Conservation (phyloP, 345 rosid genomes). For the Murraya koenigii region DNA sequence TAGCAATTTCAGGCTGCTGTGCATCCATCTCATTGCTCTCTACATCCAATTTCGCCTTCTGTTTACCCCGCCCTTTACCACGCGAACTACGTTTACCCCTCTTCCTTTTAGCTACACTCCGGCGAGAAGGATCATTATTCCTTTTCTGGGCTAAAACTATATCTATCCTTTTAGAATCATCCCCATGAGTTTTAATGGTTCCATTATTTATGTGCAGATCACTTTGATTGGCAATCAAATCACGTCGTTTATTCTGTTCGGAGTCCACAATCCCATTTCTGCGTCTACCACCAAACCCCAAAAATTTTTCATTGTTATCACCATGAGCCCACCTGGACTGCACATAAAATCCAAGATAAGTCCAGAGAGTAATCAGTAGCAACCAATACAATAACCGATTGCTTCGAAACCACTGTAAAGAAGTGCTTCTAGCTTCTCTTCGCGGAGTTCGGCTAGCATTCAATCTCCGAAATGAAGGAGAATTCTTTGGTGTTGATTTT, state of each 20-base stretch:
- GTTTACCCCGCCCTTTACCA: conserved; percentile 41
- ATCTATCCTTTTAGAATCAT: conserved; percentile 42
- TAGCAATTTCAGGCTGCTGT: conserved; percentile 62
- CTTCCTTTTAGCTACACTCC: conserved; percentile 37
- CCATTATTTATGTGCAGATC: conserved; percentile 37
- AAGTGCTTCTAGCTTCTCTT: conserved; percentile 63
- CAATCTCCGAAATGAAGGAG: conserved; percentile 63
- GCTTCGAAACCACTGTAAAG: conserved; percentile 72
- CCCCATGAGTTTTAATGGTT: conserved; percentile 32
- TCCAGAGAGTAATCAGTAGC: conserved; percentile 93
- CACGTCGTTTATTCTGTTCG: conserved; percentile 35
- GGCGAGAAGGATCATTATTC: conserved; percentile 29
- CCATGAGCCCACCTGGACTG: conserved; percentile 99
- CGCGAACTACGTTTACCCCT: conserved; percentile 51
- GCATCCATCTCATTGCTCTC: conserved; percentile 40
- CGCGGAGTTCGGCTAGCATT: conserved; percentile 79
- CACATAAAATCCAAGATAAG: conserved; percentile 90
- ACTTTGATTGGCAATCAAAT: conserved; percentile 54
- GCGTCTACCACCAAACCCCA: conserved; percentile 60
- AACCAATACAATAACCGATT: conserved; percentile 82
- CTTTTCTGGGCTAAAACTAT: conserved; percentile 55
- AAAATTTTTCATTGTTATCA: conserved; percentile 63
- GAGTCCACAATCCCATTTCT: conserved; percentile 30
- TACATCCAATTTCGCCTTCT: conserved; percentile 33
- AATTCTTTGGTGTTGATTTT: conserved; percentile 65